Evolutionary conservation across 306 rosid genomes (phyloP).

Genomic region (Cucumis cinereus): DNA sequence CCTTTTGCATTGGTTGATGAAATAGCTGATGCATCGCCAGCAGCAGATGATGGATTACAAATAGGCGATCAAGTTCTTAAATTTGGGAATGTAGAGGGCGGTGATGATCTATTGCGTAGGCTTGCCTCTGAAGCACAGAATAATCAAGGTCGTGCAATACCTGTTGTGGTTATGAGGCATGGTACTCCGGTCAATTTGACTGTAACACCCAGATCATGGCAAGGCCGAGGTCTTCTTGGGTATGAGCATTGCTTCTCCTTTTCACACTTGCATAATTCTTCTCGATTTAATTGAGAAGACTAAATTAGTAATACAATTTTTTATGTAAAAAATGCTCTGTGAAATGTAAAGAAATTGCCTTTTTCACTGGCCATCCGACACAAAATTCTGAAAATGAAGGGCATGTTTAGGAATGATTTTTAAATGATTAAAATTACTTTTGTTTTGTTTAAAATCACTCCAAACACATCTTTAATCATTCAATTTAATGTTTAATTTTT

Average conservation of each 20-base stretch:
- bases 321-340: not conserved
- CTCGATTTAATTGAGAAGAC: not conserved
- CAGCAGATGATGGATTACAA: conserved; percentile 82
- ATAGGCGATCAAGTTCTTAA: conserved; percentile 87
- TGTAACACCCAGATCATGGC: conserved; percentile 84
- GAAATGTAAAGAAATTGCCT: not conserved
- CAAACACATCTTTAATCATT: no score
- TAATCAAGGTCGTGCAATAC: conserved; percentile 38
- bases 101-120: conserved; percentile 55
- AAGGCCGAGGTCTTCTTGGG: conserved; percentile 94
- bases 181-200: conserved; percentile 52
- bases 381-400: not conserved
- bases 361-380: not conserved
- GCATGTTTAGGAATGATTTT: no score
- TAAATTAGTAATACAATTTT: not conserved
- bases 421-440: no score
- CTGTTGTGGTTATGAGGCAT: conserved; percentile 56
- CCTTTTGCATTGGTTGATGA: conserved; percentile 91
- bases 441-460: no score
- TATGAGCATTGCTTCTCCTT: conserved; percentile 24
- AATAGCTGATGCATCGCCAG: conserved; percentile 76
- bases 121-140: conserved; percentile 68
- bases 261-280: conserved; percentile 3
- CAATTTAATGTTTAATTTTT: no score
- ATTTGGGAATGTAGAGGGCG: conserved; percentile 72